These are phyloP conservation scores for Telfairia occidentalis DNA, from an alignment of 331 rosid genomes.

Conservation along the genomic window DNA sequence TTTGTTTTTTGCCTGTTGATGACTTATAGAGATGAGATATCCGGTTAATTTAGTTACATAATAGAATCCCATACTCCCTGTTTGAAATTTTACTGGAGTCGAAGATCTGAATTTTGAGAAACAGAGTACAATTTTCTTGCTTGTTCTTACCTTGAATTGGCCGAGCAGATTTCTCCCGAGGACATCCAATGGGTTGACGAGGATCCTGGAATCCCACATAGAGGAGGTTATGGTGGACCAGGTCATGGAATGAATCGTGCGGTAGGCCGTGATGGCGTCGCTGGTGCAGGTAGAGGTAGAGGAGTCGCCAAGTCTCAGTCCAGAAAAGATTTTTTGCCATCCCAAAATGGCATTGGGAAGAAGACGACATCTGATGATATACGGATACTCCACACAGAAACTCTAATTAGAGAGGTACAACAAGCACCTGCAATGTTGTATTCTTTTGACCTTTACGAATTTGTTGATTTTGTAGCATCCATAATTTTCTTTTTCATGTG, in stretches of 20 bases:
- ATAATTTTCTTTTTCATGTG: conserved; percentile 9
- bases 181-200: conserved; percentile 92
- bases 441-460: background rate
- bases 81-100: background rate
- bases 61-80: background rate
- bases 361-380: conserved; percentile 61
- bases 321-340: conserved; percentile 50
- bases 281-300: conserved; percentile 74
- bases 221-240: conserved; percentile 49
- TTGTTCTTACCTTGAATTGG: conserved; percentile 13
- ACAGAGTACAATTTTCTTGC: background rate
- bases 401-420: conserved; percentile 69
- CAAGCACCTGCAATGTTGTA: conserved; percentile 8
- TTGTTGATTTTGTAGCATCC: conserved; percentile 8
- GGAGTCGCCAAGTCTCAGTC: conserved; percentile 57
- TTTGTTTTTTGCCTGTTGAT: background rate
- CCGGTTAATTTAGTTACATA: background rate
- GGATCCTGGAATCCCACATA: conserved; percentile 66
- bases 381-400: conserved; percentile 66
- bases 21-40: background rate
- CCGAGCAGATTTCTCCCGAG: conserved; percentile 59
- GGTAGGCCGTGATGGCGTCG: conserved; percentile 39
- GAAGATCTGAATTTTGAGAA: background rate
- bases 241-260: conserved; percentile 54
- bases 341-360: conserved; percentile 74